phyloP scores from a whole-genome alignment of 1,284 basidiomycete genomes.

The Apiotrichum mycotoxinovorans region DNA sequence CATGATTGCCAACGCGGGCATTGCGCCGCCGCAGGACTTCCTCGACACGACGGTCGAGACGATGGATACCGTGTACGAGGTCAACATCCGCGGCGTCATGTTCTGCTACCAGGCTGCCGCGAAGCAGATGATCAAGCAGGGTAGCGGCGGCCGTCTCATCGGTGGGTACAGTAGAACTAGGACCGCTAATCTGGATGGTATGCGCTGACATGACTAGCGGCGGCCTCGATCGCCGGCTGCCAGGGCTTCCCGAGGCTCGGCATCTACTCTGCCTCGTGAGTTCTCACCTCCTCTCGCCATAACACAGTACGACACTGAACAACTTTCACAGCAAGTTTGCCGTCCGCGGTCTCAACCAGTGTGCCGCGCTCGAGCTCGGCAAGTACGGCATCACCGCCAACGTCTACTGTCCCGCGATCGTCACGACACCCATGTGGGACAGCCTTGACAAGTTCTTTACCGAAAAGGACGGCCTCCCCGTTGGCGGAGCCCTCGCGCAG shows the following conservation, averaged over 20 bases:
- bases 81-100: conserved; percentile 46
- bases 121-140: conserved; percentile 52
- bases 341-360: conserved; percentile 50
- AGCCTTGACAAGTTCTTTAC: conserved; percentile 17
- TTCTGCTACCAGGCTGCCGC: conserved; percentile 51
- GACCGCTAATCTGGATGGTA: conserved; percentile 8
- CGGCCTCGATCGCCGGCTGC: not conserved
- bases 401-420: conserved; percentile 55
- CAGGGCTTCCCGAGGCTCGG: not conserved
- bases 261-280: too few relatives aligned
- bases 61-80: conserved; percentile 35
- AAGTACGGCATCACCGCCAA: conserved; percentile 55
- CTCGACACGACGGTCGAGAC: conserved; percentile 40
- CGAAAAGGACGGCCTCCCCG: not conserved
- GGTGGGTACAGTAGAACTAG: conserved; percentile 39
- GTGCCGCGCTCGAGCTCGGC: conserved; percentile 50
- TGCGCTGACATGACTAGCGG: not conserved
- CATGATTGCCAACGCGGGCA: conserved; percentile 52
- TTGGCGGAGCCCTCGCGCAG: conserved; percentile 6
- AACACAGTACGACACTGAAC: too few relatives aligned
- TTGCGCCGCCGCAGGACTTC: conserved; percentile 40
- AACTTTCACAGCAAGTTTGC: conserved; percentile 50
- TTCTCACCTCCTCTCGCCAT: too few relatives aligned
- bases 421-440: conserved; percentile 43
- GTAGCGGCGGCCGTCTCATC: conserved; percentile 47